Percentiles rank a stretch among this genome's conserved stretches.
Conservation (phyloP, 129 eudicot genomes). For the Tanacetum coccineum region DNA sequence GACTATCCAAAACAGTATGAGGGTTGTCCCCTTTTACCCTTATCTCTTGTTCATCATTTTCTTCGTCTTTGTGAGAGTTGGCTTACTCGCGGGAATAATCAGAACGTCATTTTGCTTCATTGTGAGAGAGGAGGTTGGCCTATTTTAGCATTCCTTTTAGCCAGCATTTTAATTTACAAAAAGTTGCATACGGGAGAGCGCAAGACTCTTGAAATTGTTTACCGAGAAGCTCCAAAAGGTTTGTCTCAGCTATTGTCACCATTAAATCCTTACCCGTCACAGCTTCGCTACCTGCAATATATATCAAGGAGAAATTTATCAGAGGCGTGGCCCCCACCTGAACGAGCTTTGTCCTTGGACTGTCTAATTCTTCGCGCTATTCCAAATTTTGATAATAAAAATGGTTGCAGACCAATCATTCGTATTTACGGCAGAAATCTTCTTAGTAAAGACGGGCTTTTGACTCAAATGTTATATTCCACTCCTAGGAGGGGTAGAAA, state of each 20-base stretch:
- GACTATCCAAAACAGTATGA: slow-evolving; percentile 96
- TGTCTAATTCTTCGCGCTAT: slow-evolving; percentile 88
- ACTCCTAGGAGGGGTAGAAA: slow-evolving; percentile 70
- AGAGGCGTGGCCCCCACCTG: slow-evolving; percentile 96
- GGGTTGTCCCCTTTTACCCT: slow-evolving; percentile 87
- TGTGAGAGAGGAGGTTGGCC: slow-evolving; percentile 99
- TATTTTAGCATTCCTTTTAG: slow-evolving; percentile 75
- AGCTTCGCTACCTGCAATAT: slow-evolving; percentile 92
- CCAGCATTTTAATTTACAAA: slow-evolving; percentile 82
- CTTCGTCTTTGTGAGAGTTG: slow-evolving; percentile 89
- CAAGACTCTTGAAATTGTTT: slow-evolving; percentile 80
- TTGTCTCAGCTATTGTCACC: slow-evolving; percentile 75
- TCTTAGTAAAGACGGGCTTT: slow-evolving; percentile 73
- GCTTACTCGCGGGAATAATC: slow-evolving; percentile 59
- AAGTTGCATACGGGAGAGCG: slow-evolving; percentile 76
- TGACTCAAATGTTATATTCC: slow-evolving; percentile 83
- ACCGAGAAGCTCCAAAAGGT: slow-evolving; percentile 97
- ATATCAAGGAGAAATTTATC: slow-evolving; percentile 84
- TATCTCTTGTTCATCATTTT: slow-evolving; percentile 87
- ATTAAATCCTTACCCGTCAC: slow-evolving; percentile 90
- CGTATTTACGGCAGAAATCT: slow-evolving; percentile 93
- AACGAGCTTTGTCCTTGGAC: slow-evolving; percentile 84
- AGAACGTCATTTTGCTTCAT: slow-evolving; percentile 77
- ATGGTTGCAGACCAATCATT: slow-evolving; percentile 85
- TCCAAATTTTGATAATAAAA: slow-evolving; percentile 77